Evolutionary conservation across 352 stramenopile genomes (phyloP), one percentile per base, ranked within the genome.

Genomic region (Globisporangium lucens): DNA sequence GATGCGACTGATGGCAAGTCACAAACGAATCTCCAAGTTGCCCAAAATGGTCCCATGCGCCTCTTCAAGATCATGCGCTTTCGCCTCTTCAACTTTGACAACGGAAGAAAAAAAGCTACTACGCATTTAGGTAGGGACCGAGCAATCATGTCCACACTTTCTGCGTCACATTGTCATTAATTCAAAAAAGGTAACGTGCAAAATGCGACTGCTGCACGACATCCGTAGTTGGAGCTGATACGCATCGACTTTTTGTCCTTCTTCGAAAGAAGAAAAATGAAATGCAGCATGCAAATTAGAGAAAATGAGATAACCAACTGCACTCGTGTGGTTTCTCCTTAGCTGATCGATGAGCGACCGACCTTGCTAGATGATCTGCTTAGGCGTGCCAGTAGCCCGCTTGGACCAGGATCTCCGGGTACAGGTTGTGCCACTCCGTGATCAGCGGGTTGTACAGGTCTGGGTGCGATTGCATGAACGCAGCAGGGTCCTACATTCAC

Each of bases 351-450:
- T 8, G 17, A 51, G 17, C 43, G 43, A 51, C 12, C 38, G 38
- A 46, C 43, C 43, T 0, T 0, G 17, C 43, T 24, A 22, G 43
- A 12, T 51, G 43, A 51, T 9, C 17, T 29, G 38, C 43, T 63
- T 72, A 91, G 9, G 72, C 85, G 62, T 89, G 84, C 75, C 80
- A 94, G 70, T 96, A 96, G 55, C 89, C 89, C 2, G 85, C 83
- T 66, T 92, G 80, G n/a, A 94, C 85, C 85, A 96, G 94, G 68
- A 96, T 78, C 66, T 95, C 89, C 1, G 89, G 89, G 70, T 95
- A 95, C 52, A 94, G 66, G 72, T 92, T 93, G 80, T 95, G 89
- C 89, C 89, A 96, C 59, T 94, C 89, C 49, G 83, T 76, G 65
- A 95, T 86, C 27, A 96, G 76, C 36, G 85, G 83, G 20, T 89